phyloP scores from a whole-genome alignment of 78 protist genomes.

The Andalucia godoyi region DNA sequence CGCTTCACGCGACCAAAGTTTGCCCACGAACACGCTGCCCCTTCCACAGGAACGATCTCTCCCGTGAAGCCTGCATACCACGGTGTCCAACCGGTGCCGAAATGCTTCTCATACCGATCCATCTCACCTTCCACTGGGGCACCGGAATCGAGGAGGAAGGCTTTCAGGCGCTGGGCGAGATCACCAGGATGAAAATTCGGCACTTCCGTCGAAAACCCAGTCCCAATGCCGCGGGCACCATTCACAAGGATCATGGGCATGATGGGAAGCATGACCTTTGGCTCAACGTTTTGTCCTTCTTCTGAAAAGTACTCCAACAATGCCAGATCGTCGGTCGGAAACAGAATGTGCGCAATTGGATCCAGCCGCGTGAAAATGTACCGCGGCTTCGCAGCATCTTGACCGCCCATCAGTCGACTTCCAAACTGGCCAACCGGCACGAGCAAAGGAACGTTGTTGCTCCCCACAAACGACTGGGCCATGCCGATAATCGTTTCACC shows the following conservation, averaged over 20 bases:
- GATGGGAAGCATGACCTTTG: no score
- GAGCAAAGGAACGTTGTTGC: constrained; percentile 85
- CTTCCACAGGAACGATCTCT: no score
- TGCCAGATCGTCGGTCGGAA: constrained; percentile 67
- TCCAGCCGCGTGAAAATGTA: constrained; percentile 80
- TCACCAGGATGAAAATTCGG: constrained; percentile 87
- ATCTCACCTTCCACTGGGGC: no score
- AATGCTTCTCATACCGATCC: no score
- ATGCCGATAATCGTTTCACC: constrained; percentile 65
- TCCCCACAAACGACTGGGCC: constrained; percentile 89
- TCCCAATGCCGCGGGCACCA: constrained; percentile 94
- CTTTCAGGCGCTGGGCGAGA: no score
- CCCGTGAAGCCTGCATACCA: no score
- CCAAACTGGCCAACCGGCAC: constrained; percentile 90
- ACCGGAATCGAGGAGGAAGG: no score
- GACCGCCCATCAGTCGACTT: constrained; percentile 84
- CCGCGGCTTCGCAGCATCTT: constrained; percentile 82
- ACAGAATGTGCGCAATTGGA: constrained; percentile 58
- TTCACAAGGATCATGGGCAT: no score
- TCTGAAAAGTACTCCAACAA: constrained; percentile 64
- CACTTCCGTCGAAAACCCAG: constrained; percentile 75
- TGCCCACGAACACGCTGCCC: no score
- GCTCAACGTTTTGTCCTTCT: constrained; percentile 88
- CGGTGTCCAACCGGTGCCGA: no score
- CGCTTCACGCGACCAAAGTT: no score